Base-by-base conservation (phyloP, 2,329 filamentous ascomycete genomes). In the Fusarium sp. region DNA sequence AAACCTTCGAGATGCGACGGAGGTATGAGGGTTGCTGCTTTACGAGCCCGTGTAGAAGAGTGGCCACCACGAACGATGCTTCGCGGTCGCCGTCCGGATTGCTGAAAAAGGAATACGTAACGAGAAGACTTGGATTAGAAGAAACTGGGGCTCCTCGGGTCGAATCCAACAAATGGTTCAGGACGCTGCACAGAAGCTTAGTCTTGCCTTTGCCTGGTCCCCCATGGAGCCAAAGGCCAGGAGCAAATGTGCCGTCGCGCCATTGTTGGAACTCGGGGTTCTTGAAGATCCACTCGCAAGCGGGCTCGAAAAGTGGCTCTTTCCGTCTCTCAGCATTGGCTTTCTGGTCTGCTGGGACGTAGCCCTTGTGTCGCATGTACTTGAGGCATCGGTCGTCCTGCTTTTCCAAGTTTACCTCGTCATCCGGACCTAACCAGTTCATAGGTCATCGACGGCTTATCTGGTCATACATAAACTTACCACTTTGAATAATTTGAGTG, bases 131-230 rank as follows among this genome's bases (percentile, higher is more conserved):
- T 20, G 18, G 4, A 41, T 41, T 4, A 41, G 39, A n/a, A 20
- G 2, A 5, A 41, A 6, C n/a, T 11, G 9, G 18, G 2, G n/a
- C 2, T 41, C 1, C 39, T 11, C 2, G 4, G 5, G 9, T 5
- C 9, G 5, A 13, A 2, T 20, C 18, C 5, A 41, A 6, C n/a
- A 41, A 5, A 11, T 20, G n/a, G 9, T 41, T 41, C 0, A 41
- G 3, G 9, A 41, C 39, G n/a, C 39, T 41, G 18, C 39, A 41
- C 18, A 41, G 39, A 20, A 41, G n/a, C 39, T 3, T 41, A 13
- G 2, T 41, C 2, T 41, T 41, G 39, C 39, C 39, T 41, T 41
- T 41, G 39, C 39, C 39, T 10, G 39, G 39, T 6, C 39, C 39
- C 39, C 39, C 39, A 20, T 41, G 39, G 9, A 41, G n/a, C 39